Percentiles rank a stretch among this genome's conserved stretches.
These are phyloP conservation scores for Colletotrichum sp. DNA, from an alignment of 2,329 filamentous ascomycete species.

Conservation along the genomic window DNA sequence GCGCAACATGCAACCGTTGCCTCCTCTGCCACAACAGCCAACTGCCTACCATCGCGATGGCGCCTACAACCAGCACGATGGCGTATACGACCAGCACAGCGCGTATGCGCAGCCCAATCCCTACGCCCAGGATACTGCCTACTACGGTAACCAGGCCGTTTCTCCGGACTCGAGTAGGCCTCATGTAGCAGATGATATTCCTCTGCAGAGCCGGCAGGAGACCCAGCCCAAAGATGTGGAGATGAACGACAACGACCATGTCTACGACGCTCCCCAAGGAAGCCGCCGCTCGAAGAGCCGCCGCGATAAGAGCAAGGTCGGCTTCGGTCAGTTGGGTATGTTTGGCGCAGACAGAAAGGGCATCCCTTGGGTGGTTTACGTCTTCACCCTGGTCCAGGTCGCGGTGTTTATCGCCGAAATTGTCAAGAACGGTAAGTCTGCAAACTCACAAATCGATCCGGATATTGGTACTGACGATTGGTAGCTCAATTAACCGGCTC, in stretches of 20 bases:
- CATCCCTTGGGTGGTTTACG: constrained; percentile 83
- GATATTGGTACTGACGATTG: not conserved
- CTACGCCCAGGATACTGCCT: constrained; percentile 60
- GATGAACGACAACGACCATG: constrained; percentile 58
- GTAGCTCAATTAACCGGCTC: constrained; percentile 77
- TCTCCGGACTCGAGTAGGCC: constrained; percentile 33
- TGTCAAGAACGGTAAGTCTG: constrained; percentile 75
- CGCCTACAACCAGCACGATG: not conserved
- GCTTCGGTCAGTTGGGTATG: constrained; percentile 66
- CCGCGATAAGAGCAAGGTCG: constrained; percentile 47
- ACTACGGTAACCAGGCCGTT: constrained; percentile 53
- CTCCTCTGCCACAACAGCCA: not conserved
- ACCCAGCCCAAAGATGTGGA: constrained; percentile 42
- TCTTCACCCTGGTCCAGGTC: constrained; percentile 77
- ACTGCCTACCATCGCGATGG: not conserved
- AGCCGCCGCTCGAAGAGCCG: constrained; percentile 23
- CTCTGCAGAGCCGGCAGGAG: constrained; percentile 52
- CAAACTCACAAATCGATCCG: too few relatives aligned
- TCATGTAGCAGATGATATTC: constrained; percentile 58
- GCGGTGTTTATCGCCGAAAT: constrained; percentile 90
- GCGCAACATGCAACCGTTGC: not conserved
- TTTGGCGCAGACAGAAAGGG: constrained; percentile 58
- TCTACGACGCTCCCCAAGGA: constrained; percentile 60
- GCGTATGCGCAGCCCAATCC: constrained; percentile 44
- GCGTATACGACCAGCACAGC: constrained; percentile 24